Evolutionary conservation across 2,329 filamentous ascomycete genomes (phyloP).

Genomic region (Xylaria multiplex): DNA sequence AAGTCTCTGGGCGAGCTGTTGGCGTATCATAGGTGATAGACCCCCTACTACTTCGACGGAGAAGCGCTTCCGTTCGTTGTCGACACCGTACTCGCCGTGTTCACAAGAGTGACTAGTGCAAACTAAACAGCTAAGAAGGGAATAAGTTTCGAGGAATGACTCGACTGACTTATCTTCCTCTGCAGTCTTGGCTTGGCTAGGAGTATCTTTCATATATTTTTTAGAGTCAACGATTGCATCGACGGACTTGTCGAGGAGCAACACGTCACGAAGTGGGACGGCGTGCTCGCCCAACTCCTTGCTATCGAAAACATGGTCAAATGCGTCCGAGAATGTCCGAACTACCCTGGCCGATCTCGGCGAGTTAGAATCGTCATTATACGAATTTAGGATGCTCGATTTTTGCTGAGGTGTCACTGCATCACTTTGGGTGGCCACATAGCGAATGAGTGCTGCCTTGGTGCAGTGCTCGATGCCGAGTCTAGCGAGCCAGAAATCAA

Average conservation of each 20-base stretch:
- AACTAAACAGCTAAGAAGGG: slow-evolving; percentile 66
- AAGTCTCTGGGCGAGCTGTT: slow-evolving; percentile 41
- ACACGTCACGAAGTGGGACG: slow-evolving; percentile 62
- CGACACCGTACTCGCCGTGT: slow-evolving; percentile 66
- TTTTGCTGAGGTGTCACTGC: slow-evolving; percentile 66
- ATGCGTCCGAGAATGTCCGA: slow-evolving; percentile 65
- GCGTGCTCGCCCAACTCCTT: slow-evolving; percentile 50
- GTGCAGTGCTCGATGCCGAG: slow-evolving; percentile 63
- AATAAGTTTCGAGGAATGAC: slow-evolving; percentile 63
- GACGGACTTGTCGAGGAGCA: slow-evolving; percentile 63
- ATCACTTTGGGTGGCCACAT: slow-evolving; percentile 61
- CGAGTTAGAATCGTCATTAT: slow-evolving; percentile 55
- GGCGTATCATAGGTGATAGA: slow-evolving; percentile 49
- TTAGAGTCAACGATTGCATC: slow-evolving; percentile 65
- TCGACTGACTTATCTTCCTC: slow-evolving; percentile 56
- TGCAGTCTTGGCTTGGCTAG: slow-evolving; percentile 49
- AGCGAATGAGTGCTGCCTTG: slow-evolving; percentile 62
- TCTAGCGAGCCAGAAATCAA: slow-evolving; percentile 63
- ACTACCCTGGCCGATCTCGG: slow-evolving; percentile 57
- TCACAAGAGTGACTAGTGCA: slow-evolving; percentile 70
- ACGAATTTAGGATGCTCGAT: slow-evolving; percentile 60
- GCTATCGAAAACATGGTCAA: slow-evolving; percentile 64
- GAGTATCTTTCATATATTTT: slow-evolving; percentile 60
- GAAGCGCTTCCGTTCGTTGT: slow-evolving; percentile 64
- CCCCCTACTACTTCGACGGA: slow-evolving; percentile 59